Percentiles rank a stretch among this genome's conserved stretches.
These are phyloP conservation scores for Bondarzewia mesenterica DNA, from an alignment of 1,284 basidiomycete species.

Conservation along the genomic window DNA sequence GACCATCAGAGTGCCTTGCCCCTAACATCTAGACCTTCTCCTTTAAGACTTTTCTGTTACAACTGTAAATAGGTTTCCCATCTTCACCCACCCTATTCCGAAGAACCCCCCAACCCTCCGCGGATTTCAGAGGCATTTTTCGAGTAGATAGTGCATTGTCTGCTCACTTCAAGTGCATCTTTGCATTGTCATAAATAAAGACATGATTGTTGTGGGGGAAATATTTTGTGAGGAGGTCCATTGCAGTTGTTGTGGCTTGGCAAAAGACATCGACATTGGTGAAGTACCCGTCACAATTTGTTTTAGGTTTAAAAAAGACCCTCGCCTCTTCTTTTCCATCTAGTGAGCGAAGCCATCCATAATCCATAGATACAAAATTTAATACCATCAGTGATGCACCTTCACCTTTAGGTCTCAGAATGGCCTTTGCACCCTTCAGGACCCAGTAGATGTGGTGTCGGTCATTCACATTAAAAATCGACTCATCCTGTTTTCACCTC, in stretches of 20 bases:
- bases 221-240: slow-evolving; percentile 21
- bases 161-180: slow-evolving; percentile 24
- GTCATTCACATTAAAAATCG: slow-evolving; percentile 22
- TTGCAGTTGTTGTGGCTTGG: slow-evolving; percentile 21
- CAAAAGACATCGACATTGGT: slow-evolving; percentile 20
- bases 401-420: slow-evolving; percentile 19
- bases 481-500: slow-evolving; percentile 18
- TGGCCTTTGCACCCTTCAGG: slow-evolving; percentile 11
- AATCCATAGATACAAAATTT: slow-evolving; percentile 35
- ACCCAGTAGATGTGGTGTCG: slow-evolving; percentile 15
- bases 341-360: slow-evolving; percentile 26
- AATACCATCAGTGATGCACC: slow-evolving; percentile 31
- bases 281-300: slow-evolving; percentile 27
- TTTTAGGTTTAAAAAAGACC: slow-evolving; percentile 21
- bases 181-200: slow-evolving; percentile 31
- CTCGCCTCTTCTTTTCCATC: slow-evolving; percentile 15
- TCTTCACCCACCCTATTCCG: neutral
- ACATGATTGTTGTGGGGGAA: slow-evolving; percentile 20
- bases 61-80: slow-evolving; percentile 6
- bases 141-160: slow-evolving; percentile 22
- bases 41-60: slow-evolving; percentile 16
- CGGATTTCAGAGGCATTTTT: slow-evolving; percentile 18
- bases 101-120: neutral
- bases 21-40: too few species aligned
- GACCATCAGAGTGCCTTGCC: slow-evolving; percentile 12